Conservation (phyloP, 1,139 yeast species). For the Eremothecium coryli region DNA sequence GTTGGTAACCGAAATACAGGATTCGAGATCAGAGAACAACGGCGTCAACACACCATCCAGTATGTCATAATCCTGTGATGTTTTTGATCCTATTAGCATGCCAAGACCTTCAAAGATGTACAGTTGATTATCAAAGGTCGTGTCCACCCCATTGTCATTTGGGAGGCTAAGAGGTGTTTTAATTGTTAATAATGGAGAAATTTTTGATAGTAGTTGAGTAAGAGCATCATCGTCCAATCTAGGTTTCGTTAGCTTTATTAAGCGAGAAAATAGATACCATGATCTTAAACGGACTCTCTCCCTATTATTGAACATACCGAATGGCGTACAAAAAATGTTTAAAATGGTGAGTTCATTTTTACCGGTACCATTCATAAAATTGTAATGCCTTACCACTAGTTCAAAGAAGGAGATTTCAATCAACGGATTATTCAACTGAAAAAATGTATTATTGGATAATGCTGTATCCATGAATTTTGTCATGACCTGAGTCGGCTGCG, state of each 20-base stretch:
- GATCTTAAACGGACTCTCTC: conserved; percentile 73
- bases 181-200: conserved; percentile 43
- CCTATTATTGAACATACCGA: conserved; percentile 68
- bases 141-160: conserved; percentile 45
- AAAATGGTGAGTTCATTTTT: conserved; percentile 49
- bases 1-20: conserved; percentile 43
- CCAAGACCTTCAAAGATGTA: conserved; percentile 80
- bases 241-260: conserved; percentile 69
- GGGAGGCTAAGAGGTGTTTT: conserved; percentile 46
- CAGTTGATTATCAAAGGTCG: conserved; percentile 67
- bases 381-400: conserved; percentile 68
- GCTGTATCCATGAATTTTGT: conserved; percentile 46
- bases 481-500: conserved; percentile 53
- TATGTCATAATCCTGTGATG: conserved; percentile 39
- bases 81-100: conserved; percentile 39
- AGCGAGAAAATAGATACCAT: conserved; percentile 84
- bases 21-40: conserved; percentile 66
- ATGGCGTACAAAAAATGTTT: conserved; percentile 67
- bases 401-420: conserved; percentile 79
- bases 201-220: conserved; percentile 42
- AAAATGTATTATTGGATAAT: conserved; percentile 34
- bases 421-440: conserved; percentile 57
- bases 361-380: conserved; percentile 44
- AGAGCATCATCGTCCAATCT: conserved; percentile 43
- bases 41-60: conserved; percentile 65